phyloP scores from a whole-genome alignment of 2,329 filamentous ascomycete genomes.

The Epichloe scottii region DNA sequence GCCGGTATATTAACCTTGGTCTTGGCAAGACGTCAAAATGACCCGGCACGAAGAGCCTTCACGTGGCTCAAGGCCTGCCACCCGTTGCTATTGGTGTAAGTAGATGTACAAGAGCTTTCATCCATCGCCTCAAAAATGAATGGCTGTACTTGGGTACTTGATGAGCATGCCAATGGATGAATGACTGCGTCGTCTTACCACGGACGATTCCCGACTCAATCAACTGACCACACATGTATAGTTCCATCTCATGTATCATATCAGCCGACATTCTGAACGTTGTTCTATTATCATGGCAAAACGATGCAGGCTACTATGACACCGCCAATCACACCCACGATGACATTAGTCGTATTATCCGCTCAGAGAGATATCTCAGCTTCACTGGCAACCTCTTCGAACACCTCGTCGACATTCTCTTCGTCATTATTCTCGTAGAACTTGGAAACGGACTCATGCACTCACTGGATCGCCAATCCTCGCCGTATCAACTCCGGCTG shows the following conservation, averaged over 20 bases:
- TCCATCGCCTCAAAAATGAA: neutral
- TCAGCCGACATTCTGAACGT: constrained; percentile 5
- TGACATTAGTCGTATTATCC: constrained; percentile 5
- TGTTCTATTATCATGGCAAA: constrained; percentile 7
- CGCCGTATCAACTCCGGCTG: constrained; percentile 2
- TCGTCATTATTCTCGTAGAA: constrained; percentile 5
- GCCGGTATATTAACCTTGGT: constrained; percentile 2
- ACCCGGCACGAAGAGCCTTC: constrained; percentile 5
- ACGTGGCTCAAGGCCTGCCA: constrained; percentile 6
- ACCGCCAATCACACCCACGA: constrained; percentile 5
- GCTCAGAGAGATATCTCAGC: constrained; percentile 6
- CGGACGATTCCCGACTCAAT: no score
- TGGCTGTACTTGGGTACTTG: neutral
- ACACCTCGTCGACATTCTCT: constrained; percentile 3
- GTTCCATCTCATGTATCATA: constrained; percentile 6
- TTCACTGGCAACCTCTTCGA: constrained; percentile 7
- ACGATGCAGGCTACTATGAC: constrained; percentile 5
- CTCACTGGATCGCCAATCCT: constrained; percentile 1
- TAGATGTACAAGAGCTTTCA: neutral
- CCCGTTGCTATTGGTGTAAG: constrained; percentile 5
- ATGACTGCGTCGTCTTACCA: no score
- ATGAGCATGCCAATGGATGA: no score
- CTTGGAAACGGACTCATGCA: constrained; percentile 6
- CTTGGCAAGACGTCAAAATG: constrained; percentile 2
- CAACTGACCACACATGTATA: neutral